A percentile compares a stretch with the other conserved stretches of the same genome.
Conservation (phyloP, 164 flowering plant genomes). For the Chimonanthus salicifolius region DNA sequence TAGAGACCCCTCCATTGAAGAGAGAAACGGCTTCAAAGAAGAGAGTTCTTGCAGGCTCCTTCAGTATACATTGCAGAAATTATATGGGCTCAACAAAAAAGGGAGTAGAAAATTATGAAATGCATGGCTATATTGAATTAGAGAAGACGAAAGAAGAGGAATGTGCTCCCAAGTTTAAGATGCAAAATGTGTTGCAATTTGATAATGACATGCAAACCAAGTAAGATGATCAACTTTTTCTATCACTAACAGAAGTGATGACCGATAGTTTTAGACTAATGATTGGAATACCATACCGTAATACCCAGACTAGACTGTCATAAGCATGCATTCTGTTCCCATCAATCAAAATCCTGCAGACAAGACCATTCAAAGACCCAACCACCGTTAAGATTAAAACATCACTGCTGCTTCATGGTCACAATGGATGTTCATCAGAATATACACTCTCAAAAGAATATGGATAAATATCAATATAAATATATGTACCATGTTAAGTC, state of each 20-base stretch:
- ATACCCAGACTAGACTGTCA: slow-evolving; percentile 81
- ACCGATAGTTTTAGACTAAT: neutral
- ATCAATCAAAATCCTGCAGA: slow-evolving; percentile 61
- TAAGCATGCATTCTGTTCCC: slow-evolving; percentile 64
- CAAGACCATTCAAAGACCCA: slow-evolving; percentile 1
- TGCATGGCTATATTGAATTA: slow-evolving; percentile 1
- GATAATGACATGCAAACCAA: neutral
- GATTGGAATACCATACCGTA: slow-evolving; percentile 48
- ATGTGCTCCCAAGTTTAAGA: neutral
- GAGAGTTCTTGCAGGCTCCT: slow-evolving; percentile 84
- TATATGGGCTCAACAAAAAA: slow-evolving; percentile 1
- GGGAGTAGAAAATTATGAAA: neutral
- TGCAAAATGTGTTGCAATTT: neutral
- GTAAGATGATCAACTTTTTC: neutral
- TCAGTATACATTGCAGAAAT: slow-evolving; percentile 11
- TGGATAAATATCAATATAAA: neutral
- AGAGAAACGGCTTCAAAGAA: slow-evolving; percentile 23
- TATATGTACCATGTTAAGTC: too few relatives aligned
- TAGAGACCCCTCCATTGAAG: slow-evolving; percentile 15
- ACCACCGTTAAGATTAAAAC: neutral
- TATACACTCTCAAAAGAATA: neutral
- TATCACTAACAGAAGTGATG: neutral
- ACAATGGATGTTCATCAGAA: neutral
- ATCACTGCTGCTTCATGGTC: neutral
- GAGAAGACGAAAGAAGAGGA: neutral